Evolutionary conservation across 1,284 basidiomycete genomes (phyloP).

Genomic region (Gomphus sp.): DNA sequence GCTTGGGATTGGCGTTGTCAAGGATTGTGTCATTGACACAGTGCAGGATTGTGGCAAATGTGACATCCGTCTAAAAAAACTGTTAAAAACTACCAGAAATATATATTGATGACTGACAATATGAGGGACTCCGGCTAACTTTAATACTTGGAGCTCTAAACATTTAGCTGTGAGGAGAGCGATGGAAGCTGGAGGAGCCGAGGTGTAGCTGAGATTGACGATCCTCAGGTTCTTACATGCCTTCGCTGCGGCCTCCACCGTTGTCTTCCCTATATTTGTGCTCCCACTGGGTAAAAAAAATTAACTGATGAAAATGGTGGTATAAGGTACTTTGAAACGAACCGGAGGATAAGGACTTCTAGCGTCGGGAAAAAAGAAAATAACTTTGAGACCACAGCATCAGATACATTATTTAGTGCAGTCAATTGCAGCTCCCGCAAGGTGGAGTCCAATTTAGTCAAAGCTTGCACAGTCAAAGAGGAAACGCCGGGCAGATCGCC

Average conservation of each 20-base stretch:
- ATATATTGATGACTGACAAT: slow-evolving; percentile 34
- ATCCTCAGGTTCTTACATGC: slow-evolving; percentile 34
- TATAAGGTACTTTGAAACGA: slow-evolving; percentile 9
- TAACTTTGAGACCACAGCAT: slow-evolving; percentile 40
- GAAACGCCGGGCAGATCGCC: slow-evolving; percentile 44
- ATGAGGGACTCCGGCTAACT: slow-evolving; percentile 50
- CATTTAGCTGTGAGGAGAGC: slow-evolving; percentile 34
- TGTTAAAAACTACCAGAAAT: neutral
- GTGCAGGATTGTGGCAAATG: slow-evolving; percentile 36
- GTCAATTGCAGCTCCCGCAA: slow-evolving; percentile 43
- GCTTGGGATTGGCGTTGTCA: slow-evolving; percentile 11
- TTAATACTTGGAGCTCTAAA: slow-evolving; percentile 41
- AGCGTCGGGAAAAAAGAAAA: slow-evolving; percentile 37
- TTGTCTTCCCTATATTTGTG: slow-evolving; percentile 42
- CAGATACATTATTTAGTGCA: slow-evolving; percentile 43
- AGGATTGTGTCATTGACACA: slow-evolving; percentile 3
- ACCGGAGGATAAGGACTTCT: slow-evolving; percentile 46
- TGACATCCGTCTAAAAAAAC: slow-evolving; percentile 44
- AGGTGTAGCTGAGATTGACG: slow-evolving; percentile 56
- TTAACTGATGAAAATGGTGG: neutral
- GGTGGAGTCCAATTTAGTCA: slow-evolving; percentile 27
- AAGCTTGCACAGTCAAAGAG: slow-evolving; percentile 37
- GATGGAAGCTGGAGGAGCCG: slow-evolving; percentile 39
- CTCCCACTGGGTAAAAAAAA: slow-evolving; percentile 35
- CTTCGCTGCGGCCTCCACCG: slow-evolving; percentile 33